Base-by-base conservation (phyloP, 2,329 filamentous ascomycete species). In the Magnaporthiopsis incrustans region DNA sequence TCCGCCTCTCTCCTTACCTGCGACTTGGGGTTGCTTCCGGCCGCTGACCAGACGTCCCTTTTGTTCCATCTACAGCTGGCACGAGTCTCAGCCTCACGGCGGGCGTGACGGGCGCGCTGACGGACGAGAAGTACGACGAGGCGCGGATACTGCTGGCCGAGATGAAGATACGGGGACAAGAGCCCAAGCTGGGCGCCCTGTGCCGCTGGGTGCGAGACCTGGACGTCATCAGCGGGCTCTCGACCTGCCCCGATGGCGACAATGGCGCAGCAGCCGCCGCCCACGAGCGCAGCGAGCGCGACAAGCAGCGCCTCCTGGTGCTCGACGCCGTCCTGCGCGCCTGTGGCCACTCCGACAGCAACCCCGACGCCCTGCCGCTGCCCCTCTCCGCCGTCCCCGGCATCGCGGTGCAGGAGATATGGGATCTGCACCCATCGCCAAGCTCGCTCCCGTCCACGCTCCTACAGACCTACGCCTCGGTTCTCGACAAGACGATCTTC, bases 171-270 rank as follows among this genome's bases (percentile, higher is more conserved):
- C 78, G 87, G n/a, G 77, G 79, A 3, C 81, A 90, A 66, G 81
- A 83, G 25, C 88, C 88, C 0, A 89, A 89, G 68, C 75, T 90
- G 0, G 88, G 88, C 26, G 86, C 88, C 1, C 74, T 90, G 10
- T 90, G 87, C 72, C 84, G 88, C 64, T 91, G 88, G 88, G 88
- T 90, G 5, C 82, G 88, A 65, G 87, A 89, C 70, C 76, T 90
- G 32, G 88, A 90, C 69, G 84, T 89, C 30, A 84, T 89, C 61
- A 88, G 85, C 67, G 87, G 87, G 1, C 75, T 89, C 10, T 85
- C 85, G 4, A 84, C 85, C 27, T 78, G 82, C 63, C 76, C 83
- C 0, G 77, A 77, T 2, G 78, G 79, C 3, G 73, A 76, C 59
- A 72, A 72, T 56, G 70, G 67, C 18, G 70, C 66, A 1, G 67